Evolutionary conservation across 2,329 filamentous ascomycete species (phyloP), one percentile per base, ranked within the genome.

Genomic region (Coccinonectria pachysandricola): DNA sequence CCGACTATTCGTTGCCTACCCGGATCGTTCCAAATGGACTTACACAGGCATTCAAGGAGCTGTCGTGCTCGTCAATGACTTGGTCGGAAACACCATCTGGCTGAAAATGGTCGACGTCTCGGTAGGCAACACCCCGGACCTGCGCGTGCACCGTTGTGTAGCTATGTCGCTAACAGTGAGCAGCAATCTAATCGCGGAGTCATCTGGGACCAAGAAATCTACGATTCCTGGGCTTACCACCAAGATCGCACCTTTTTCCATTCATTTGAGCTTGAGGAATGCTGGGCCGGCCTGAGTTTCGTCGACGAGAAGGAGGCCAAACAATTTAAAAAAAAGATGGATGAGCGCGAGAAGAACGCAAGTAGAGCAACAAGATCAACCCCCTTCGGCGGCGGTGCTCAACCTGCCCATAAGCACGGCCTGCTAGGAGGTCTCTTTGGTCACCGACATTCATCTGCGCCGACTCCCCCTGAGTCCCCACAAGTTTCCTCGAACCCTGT

Each of bases 171-270:
- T 45, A 35, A 40, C 32, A 11, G 21, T 14, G 18, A 24, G 16
- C 49, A 88, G 79, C 70, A 84, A 31, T 65, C 79, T 26, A 78
- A 75, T 50, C 74, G 80, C 51, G 87, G 88, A 31, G 86, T 95
- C 26, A 79, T 95, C 47, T 95, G 85, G 85, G 87, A 94, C 49
- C 88, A 96, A 60, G 91, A 98, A 59, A 85, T 98, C 46, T 98
- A 93, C 60, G 88, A 98, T 44, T 77, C 76, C 26, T 96, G 93
- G 68, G 67, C 69, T 37, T 98, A 96, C 65, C 94, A 95, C 59
- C 88, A 95, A 51, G 91, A 98, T 54, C 79, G 91, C 35, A 88
- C 84, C 34, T 98, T 95, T 60, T 98, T 98, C 60, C 87, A 96
- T 58, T 86, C 84, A 5, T 98, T 98, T 52, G 91, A 98, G 60